Conservation (phyloP, 2,329 filamentous ascomycete genomes). For the Trichoderma sp. region DNA sequence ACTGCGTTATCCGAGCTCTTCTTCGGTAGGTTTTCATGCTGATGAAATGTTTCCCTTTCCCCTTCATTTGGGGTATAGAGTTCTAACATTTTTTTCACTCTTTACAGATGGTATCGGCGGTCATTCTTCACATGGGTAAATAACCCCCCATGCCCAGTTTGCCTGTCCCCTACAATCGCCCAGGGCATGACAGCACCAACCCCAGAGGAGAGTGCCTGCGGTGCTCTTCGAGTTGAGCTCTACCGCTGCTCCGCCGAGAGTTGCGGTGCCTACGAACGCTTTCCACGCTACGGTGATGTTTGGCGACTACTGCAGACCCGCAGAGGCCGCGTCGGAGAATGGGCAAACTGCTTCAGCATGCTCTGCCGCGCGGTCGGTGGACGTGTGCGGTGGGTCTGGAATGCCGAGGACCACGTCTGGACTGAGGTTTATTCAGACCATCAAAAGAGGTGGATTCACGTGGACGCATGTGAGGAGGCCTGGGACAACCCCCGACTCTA, state of each 20-base stretch:
- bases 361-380: slow-evolving; percentile 89
- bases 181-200: slow-evolving; percentile 81
- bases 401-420: slow-evolving; percentile 96
- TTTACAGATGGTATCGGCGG: slow-evolving; percentile 76
- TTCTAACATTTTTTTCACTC: slow-evolving; percentile 23
- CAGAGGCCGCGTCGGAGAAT: slow-evolving; percentile 85
- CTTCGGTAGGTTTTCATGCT: slow-evolving; percentile 58
- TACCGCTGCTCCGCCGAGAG: slow-evolving; percentile 77
- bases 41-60: slow-evolving; percentile 20
- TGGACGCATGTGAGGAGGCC: slow-evolving; percentile 88
- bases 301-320: slow-evolving; percentile 87
- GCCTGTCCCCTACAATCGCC: slow-evolving; percentile 76
- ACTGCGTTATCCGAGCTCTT: slow-evolving; percentile 87
- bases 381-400: slow-evolving; percentile 96
- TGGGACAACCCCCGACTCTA: slow-evolving; percentile 95
- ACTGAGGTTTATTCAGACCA: slow-evolving; percentile 96
- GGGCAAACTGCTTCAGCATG: slow-evolving; percentile 99
- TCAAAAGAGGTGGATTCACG: slow-evolving; percentile 91
- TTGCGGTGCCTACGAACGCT: slow-evolving; percentile 80
- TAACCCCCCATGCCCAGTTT: slow-evolving; percentile 82
- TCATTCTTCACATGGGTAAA: slow-evolving; percentile 97
- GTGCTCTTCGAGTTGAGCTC: slow-evolving; percentile 82
- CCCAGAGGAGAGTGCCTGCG: slow-evolving; percentile 84
- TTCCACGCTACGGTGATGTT: slow-evolving; percentile 91
- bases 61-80: neutral